These are phyloP conservation scores for Rosellinia necatrix DNA, from an alignment of 2,329 filamentous ascomycete species.

Conservation along the genomic window DNA sequence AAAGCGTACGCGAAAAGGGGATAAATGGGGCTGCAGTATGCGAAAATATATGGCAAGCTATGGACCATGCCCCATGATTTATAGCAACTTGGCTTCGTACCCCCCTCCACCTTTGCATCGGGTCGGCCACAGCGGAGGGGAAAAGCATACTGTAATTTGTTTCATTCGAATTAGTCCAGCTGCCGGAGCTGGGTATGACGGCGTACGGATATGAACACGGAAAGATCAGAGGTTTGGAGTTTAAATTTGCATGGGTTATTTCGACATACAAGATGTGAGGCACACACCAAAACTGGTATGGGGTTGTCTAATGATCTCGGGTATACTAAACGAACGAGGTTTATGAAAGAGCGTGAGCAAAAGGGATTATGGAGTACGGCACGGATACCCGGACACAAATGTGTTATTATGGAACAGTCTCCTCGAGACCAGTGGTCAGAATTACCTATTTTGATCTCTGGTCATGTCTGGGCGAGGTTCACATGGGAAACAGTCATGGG, in stretches of 20 bases:
- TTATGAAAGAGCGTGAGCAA: constrained; percentile 28
- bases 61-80: constrained; percentile 25
- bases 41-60: constrained; percentile 19
- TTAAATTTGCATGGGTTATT: constrained; percentile 29
- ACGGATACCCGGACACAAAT: constrained; percentile 38
- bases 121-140: constrained; percentile 30
- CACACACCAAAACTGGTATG: constrained; percentile 35
- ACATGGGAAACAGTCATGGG: constrained; percentile 35
- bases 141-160: constrained; percentile 38
- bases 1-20: constrained; percentile 4
- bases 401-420: constrained; percentile 35
- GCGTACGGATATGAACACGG: constrained; percentile 34
- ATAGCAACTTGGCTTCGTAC: constrained; percentile 20
- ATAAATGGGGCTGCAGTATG: constrained; percentile 6
- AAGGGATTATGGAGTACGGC: constrained; percentile 33
- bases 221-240: constrained; percentile 27
- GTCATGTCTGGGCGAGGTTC: constrained; percentile 28
- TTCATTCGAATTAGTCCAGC: constrained; percentile 24
- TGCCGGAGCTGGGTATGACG: constrained; percentile 28
- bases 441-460: constrained; percentile 25
- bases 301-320: constrained; percentile 30
- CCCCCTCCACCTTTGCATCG: constrained; percentile 31
- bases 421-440: constrained; percentile 26
- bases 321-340: constrained; percentile 39
- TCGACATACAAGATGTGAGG: constrained; percentile 26